Base-by-base conservation (phyloP, 257 asterid species). In the Fraxinus cuspidata region DNA sequence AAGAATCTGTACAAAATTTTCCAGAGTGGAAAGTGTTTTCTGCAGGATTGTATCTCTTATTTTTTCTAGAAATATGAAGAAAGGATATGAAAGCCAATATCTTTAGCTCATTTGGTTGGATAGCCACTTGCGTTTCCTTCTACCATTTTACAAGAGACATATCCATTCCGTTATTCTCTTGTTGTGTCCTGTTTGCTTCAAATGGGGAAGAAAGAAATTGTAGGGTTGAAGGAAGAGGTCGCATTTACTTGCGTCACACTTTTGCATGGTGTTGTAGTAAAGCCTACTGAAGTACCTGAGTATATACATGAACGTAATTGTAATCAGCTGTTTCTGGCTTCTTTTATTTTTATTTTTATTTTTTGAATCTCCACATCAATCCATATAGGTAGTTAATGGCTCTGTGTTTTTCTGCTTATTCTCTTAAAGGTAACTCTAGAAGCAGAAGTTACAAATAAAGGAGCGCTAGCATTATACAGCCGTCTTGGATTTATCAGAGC, bases 381-480 rank as follows among this genome's bases (percentile, higher is more conserved):
- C 56, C 56, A 53, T n/a, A 3, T 53, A 19, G 21, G 25, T 27
- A 53, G 64, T 19, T 53, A 7, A 19, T 5, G 9, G 12, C 64
- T 53, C 2, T 10, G 10, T 70, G 1, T 67, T 68, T 58, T 68
- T 51, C 4, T 35, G n/a, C 77, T 2, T 42, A 23, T 60, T 31
- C 10, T 73, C 56, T 63, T 51, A 80, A 81, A 94, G 98, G 98
- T 94, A 79, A 92, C 98, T 28, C 80, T 96, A 81, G 99, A 96
- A 86, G 98, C 99, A 60, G 99, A 96, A 83, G 99, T 93, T 68
- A 93, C 94, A 9, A 96, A 96, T 79, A 87, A 90, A 82, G 98
- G 98, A 78, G 99, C 99, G 21, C 94, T 96, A 69, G 98, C 98
- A 0, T 79, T 96, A 5, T 96, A 96, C 68, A 98, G 99, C 6